Evolutionary conservation across 2,329 filamentous ascomycete species (phyloP).

Genomic region (Chlorencoelia australis): DNA sequence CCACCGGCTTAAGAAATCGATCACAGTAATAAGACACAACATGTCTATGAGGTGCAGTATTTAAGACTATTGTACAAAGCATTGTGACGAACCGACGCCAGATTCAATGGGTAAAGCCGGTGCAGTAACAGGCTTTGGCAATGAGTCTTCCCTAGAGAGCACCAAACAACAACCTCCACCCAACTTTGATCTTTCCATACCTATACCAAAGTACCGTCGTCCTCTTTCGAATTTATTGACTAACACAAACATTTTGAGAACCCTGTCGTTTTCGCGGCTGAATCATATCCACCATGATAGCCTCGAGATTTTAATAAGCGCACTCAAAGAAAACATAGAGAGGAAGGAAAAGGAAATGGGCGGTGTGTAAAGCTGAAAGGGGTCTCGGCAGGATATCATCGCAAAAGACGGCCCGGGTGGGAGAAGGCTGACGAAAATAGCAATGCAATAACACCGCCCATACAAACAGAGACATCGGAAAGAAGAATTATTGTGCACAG

Average conservation of each 20-base stretch:
- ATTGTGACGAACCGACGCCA: constrained; percentile 5
- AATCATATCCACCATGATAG: constrained; percentile 21
- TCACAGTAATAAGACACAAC: neutral
- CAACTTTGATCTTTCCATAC: constrained; percentile 14
- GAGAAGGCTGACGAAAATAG: constrained; percentile 25
- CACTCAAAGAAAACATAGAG: constrained; percentile 16
- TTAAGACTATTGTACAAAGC: constrained; percentile 9
- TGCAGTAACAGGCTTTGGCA: constrained; percentile 5
- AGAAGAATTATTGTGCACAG: constrained; percentile 37
- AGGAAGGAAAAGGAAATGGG: constrained; percentile 16
- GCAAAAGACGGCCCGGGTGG: constrained; percentile 25
- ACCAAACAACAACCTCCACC: constrained; percentile 12
- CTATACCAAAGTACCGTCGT: constrained; percentile 15
- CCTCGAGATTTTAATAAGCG: constrained; percentile 22
- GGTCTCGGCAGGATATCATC: constrained; percentile 28
- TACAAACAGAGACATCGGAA: constrained; percentile 26
- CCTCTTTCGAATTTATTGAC: constrained; percentile 13
- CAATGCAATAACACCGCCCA: constrained; percentile 29
- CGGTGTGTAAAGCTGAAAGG: constrained; percentile 17
- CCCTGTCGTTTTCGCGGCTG: constrained; percentile 11
- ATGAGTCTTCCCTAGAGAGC: constrained; percentile 5
- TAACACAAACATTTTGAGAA: constrained; percentile 14
- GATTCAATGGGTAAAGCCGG: constrained; percentile 6
- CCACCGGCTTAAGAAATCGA: too few species aligned
- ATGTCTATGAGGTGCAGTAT: constrained; percentile 8